Conservation (phyloP, 1,284 basidiomycete species). For the Schizophyllum commune region DNA sequence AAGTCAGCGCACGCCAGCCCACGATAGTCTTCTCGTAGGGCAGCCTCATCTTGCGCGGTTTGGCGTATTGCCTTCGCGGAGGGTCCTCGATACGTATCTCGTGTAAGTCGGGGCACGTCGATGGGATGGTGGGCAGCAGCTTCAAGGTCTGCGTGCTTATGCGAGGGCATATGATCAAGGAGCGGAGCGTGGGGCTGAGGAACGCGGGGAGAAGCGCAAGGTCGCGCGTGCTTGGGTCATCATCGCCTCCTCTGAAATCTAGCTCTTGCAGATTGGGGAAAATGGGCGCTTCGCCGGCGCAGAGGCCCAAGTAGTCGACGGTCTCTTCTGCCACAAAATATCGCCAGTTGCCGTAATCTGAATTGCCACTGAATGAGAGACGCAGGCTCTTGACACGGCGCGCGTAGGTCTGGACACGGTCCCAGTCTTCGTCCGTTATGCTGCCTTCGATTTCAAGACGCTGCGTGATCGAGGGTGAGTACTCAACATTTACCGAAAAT, state of each 20-base stretch:
- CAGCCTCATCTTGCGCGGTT: background rate
- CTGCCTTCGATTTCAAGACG: too few species aligned
- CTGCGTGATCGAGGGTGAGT: background rate
- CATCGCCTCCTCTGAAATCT: background rate
- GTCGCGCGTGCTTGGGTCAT: background rate
- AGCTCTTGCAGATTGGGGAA: background rate
- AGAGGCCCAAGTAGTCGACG: too few species aligned
- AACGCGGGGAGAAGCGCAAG: background rate
- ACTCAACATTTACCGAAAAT: background rate
- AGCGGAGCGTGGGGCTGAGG: background rate
- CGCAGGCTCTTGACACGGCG: too few species aligned
- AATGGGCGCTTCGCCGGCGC: background rate
- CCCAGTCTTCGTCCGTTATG: too few species aligned
- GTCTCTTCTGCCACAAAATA: too few species aligned
- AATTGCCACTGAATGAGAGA: too few species aligned
- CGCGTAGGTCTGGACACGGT: too few species aligned
- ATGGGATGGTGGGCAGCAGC: background rate
- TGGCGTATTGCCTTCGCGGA: background rate
- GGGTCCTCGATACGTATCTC: background rate
- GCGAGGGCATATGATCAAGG: background rate
- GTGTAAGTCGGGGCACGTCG: background rate
- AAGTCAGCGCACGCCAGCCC: background rate
- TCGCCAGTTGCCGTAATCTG: too few species aligned
- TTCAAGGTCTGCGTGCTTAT: background rate
- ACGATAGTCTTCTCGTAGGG: background rate